Base-by-base conservation (phyloP, 1,139 yeast species). In the Chernovozyma aurita region DNA sequence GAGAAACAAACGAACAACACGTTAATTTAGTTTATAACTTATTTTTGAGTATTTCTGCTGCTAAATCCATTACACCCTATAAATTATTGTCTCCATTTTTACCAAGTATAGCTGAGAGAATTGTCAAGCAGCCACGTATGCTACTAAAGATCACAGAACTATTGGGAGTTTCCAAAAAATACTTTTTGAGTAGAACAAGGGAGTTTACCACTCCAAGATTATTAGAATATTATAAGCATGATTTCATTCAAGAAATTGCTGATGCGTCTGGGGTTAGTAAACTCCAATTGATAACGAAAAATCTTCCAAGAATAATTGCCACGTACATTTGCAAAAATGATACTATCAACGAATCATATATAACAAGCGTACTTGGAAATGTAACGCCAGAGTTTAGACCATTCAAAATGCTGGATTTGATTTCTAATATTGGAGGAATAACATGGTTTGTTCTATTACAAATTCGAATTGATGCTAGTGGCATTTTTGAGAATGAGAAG, bases 191-290 rank as follows among this genome's bases (percentile, higher is more conserved):
- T 30, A 69, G 92, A 39, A 86, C 95, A 2, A 77, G 78, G 35
- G 76, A 78, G 17, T 84, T 79, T 48, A 85, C 92, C 1, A 73
- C 90, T 0, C 97, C 98, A 0, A 72, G 80, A 45, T 65, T 90
- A 11, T 68, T 87, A 37, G 80, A 79, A 33, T 77, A 78, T 37
- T 78, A 80, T 48, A 73, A 80, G 42, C 66, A 68, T 35, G 87
- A 80, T 46, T 72, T 77, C 34, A 64, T 90, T 35, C 73, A 78
- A 30, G 81, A 76, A 41, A 67, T 70, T 22, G 70, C 74, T 1
- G 59, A 56, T 16, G 69, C 74, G 0, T 54, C 63, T 13, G 53
- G 56, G 32, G 42, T 58, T 35, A 42, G 63, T 13, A 64, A 65
- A 36, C 52, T 57, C 38, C 64, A 65, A 37, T 48, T 70, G 29